Evolutionary conservation across 2,329 filamentous ascomycete species (phyloP).

Genomic region (Pseudogymnoascus sp.): DNA sequence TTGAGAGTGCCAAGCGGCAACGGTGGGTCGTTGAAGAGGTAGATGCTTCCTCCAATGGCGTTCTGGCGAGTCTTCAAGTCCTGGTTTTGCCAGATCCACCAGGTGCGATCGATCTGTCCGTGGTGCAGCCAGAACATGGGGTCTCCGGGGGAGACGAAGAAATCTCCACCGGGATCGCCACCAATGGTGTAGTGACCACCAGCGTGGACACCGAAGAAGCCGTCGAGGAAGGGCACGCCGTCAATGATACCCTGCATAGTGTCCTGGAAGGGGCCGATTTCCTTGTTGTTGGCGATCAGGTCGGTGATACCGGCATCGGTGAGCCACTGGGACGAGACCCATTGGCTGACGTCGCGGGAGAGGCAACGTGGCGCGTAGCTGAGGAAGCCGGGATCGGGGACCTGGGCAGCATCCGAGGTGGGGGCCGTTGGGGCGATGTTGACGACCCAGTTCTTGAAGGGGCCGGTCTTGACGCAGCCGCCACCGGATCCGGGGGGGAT

Average conservation of each 20-base stretch:
- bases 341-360: constrained; percentile 33
- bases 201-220: constrained; percentile 25
- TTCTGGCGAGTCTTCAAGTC: constrained; percentile 28
- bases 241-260: constrained; percentile 32
- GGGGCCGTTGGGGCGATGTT: constrained; percentile 40
- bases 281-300: constrained; percentile 31
- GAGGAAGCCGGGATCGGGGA: constrained; percentile 24
- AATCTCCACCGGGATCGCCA: constrained; percentile 37
- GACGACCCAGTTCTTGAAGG: constrained; percentile 33
- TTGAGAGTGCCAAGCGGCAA: background rate
- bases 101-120: constrained; percentile 38
- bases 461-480: constrained; percentile 42
- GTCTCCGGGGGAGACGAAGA: constrained; percentile 36
- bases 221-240: constrained; percentile 21
- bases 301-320: constrained; percentile 26
- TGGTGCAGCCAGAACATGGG: constrained; percentile 40
- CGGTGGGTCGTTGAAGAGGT: constrained; percentile 29
- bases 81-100: constrained; percentile 42
- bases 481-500: constrained; percentile 44
- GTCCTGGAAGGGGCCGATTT: constrained; percentile 36
- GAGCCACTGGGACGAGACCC: constrained; percentile 27
- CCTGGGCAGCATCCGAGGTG: constrained; percentile 27
- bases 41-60: constrained; percentile 32
- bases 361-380: constrained; percentile 36
- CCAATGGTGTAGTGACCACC: constrained; percentile 32